phyloP scores from a whole-genome alignment of 176 grass and related monocot species.

The Tillandsia leiboldiana region DNA sequence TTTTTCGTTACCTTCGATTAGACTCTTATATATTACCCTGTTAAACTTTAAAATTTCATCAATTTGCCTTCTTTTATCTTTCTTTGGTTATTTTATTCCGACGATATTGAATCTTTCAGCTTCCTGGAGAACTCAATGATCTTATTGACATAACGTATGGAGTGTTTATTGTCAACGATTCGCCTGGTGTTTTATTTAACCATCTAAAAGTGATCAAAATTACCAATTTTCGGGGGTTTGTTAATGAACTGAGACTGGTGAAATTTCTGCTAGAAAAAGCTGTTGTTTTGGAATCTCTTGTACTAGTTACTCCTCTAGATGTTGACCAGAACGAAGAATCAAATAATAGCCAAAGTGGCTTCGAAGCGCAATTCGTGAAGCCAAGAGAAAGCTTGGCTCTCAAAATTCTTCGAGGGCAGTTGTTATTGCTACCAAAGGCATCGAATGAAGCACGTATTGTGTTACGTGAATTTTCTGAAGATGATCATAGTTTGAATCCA shows the following conservation, averaged over 20 bases:
- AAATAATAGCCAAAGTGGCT: neutral
- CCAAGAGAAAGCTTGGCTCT: constrained; percentile 9
- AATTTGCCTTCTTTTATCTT: neutral
- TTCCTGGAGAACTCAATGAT: constrained; percentile 1
- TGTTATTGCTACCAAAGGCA: constrained; percentile 20
- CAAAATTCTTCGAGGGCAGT: constrained; percentile 19
- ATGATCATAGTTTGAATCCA: neutral
- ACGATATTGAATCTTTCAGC: constrained; percentile 15
- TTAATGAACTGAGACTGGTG: constrained; percentile 27
- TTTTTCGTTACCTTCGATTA: neutral
- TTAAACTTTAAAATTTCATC: neutral
- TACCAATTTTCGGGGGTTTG: constrained; percentile 32
- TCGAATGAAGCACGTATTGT: neutral
- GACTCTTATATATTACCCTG: neutral
- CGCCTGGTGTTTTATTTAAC: constrained; percentile 13
- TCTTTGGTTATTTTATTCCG: neutral
- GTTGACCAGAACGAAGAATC: neutral
- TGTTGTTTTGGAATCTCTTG: constrained; percentile 26
- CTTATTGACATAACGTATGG: neutral
- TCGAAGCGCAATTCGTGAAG: neutral
- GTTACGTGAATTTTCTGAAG: neutral
- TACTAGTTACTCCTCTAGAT: constrained; percentile 28
- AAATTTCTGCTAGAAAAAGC: constrained; percentile 34
- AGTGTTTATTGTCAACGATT: neutral
- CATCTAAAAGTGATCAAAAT: constrained; percentile 42